Evolutionary conservation across 2,329 filamentous ascomycete species (phyloP), one percentile per base, ranked within the genome.

Genomic region (Pseudogymnoascus sp.): DNA sequence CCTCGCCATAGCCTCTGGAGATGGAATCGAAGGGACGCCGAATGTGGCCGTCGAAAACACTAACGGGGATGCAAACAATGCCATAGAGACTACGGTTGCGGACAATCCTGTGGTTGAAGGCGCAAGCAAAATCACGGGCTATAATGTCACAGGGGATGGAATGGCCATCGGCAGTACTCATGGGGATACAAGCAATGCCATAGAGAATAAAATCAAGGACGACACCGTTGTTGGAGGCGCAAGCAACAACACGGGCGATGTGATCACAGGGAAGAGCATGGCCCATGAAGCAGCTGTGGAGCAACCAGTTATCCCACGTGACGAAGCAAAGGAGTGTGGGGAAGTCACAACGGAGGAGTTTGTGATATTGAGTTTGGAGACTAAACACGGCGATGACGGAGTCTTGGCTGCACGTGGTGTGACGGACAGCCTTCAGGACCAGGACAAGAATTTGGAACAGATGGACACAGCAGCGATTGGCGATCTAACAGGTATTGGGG

Each of bases 371-470:
- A 28, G 28, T 57, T 7, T 33, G 1, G 28, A n/a, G 28, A 57
- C n/a, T n/a, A 33, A 57, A 17, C 26, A 31, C 19, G 26, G n/a
- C 2, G 26, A 53, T 31, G 47, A 53, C n/a, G n/a, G 26, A 33
- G 26, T 53, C 17, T 31, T 53, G 26, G 26, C 26, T 13, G 8
- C 47, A 53, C 47, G 47, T 53, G 47, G 11, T 33, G 47, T 53
- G 5, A 19, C n/a, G 17, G 50, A 19, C 50, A 57, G 1, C 21
- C 9, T 57, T 10, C 4, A 57, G 26, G 11, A 57, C 9, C 50
- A 19, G n/a, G 17, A 57, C 50, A 33, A 57, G n/a, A 57, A 33
- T 57, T 57, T 57, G 50, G n/a, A 57, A 33, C 50, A 31, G 50
- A 33, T 19, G 50, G 50, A 31, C 2, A 10, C 47, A 33, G 50